Conservation (phyloP, 2,329 filamentous ascomycete genomes). For the Calonectria crousiana region DNA sequence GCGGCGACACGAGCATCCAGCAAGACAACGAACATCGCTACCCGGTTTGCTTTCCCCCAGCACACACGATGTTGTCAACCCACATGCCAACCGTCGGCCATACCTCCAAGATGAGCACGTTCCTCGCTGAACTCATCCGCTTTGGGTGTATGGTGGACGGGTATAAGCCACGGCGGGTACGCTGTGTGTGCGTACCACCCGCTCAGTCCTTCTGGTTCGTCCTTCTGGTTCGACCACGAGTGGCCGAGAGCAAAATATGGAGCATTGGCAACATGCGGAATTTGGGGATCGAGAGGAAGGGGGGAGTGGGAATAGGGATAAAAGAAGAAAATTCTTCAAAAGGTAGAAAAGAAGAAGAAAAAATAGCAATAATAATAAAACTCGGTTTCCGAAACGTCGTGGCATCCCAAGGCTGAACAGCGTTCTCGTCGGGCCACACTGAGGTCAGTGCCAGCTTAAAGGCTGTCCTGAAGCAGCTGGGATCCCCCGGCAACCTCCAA, state of each 20-base stretch:
- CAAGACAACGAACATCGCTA: conserved; percentile 14
- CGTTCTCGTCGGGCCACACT: conserved; percentile 19
- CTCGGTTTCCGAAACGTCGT: conserved; percentile 25
- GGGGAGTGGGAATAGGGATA: conserved; percentile 6
- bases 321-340: conserved; percentile 23
- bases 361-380: background rate
- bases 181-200: background rate
- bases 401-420: conserved; percentile 25
- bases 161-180: conserved; percentile 3
- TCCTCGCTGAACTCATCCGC: conserved; percentile 28
- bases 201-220: background rate
- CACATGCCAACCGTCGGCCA: conserved; percentile 41
- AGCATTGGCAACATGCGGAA: conserved; percentile 7
- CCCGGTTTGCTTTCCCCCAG: conserved; percentile 22
- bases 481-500: conserved; percentile 20
- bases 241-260: conserved; percentile 4
- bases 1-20: conserved; percentile 7
- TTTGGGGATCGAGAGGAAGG: conserved; percentile 10
- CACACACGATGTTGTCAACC: conserved; percentile 32
- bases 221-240: background rate
- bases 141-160: background rate
- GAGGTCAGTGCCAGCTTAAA: conserved; percentile 31
- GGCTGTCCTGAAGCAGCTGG: conserved; percentile 25
- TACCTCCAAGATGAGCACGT: conserved; percentile 38
- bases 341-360: background rate